These are phyloP conservation scores for Pseudoturritis turrita DNA, from an alignment of 345 rosid species.

Conservation along the genomic window DNA sequence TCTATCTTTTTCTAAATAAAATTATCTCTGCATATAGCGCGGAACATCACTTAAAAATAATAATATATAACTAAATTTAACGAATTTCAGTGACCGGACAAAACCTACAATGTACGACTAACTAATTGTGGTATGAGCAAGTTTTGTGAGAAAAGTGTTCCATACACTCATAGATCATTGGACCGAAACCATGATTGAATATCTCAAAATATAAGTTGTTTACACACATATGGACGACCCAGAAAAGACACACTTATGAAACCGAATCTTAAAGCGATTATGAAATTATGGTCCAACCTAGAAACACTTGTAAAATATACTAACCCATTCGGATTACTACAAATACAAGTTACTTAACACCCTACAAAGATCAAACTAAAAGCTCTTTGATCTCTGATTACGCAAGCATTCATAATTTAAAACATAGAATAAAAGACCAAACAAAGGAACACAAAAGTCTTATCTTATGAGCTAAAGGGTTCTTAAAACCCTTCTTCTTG, in stretches of 20 bases:
- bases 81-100: too few species aligned
- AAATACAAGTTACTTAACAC: conserved; percentile 5
- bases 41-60: too few species aligned
- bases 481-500: neutral
- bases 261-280: neutral
- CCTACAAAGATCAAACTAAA: conserved; percentile 19
- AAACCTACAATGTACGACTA: too few species aligned
- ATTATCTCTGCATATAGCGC: too few species aligned
- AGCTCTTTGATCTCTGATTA: conserved; percentile 17
- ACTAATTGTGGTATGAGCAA: too few species aligned
- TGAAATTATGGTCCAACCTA: conserved; percentile 8
- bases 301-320: conserved; percentile 2
- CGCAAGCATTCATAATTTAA: conserved; percentile 6
- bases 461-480: neutral
- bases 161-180: neutral
- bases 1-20: too few species aligned
- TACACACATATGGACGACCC: conserved; percentile 9
- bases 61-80: too few species aligned
- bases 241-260: neutral
- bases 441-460: conserved; percentile 2
- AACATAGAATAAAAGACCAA: conserved; percentile 4
- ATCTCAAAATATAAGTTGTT: neutral
- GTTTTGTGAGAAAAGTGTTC: too few species aligned
- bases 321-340: conserved; percentile 15
- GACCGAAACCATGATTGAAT: neutral